A percentile compares a stretch with the other conserved stretches of the same genome.
Conservation (phyloP, 78 protist genomes). For the Corallochytrium limacisporum region DNA sequence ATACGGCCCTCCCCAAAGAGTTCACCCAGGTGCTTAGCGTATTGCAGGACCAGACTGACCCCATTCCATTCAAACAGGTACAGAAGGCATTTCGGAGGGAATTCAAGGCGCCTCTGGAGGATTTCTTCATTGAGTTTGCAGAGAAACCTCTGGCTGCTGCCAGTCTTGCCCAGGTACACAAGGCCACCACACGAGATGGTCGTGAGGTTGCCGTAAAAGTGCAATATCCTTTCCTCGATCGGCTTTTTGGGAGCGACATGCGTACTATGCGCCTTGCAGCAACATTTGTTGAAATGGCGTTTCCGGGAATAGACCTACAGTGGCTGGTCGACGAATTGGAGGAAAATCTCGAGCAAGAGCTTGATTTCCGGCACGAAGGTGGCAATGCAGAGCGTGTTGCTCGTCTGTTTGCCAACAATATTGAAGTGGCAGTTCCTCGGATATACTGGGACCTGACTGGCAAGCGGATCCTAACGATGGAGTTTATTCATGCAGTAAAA, state of each 20-base stretch:
- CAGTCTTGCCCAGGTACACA: too few relatives aligned
- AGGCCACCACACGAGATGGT: slow-evolving; percentile 25
- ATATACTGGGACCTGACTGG: background rate
- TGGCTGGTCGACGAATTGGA: background rate
- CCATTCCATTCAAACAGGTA: too few relatives aligned
- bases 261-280: too few relatives aligned
- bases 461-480: slow-evolving; percentile 28
- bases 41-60: too few relatives aligned
- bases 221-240: slow-evolving; percentile 18
- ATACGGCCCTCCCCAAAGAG: too few relatives aligned
- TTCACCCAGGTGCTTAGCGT: too few relatives aligned
- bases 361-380: slow-evolving; percentile 16
- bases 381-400: background rate
- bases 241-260: slow-evolving; percentile 20
- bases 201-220: slow-evolving; percentile 33
- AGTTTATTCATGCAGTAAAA: slow-evolving; percentile 9
- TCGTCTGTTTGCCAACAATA: background rate
- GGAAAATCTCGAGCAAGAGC: background rate
- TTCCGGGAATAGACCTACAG: too few relatives aligned
- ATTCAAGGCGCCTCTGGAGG: too few relatives aligned
- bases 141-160: too few relatives aligned
- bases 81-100: too few relatives aligned
- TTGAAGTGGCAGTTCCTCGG: slow-evolving; percentile 9
- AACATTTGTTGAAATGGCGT: too few relatives aligned
- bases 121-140: too few relatives aligned